A percentile compares a stretch with the other conserved stretches of the same genome.
phyloP scores from a whole-genome alignment of 345 rosid species.

The Eucalyptus tenuipes region DNA sequence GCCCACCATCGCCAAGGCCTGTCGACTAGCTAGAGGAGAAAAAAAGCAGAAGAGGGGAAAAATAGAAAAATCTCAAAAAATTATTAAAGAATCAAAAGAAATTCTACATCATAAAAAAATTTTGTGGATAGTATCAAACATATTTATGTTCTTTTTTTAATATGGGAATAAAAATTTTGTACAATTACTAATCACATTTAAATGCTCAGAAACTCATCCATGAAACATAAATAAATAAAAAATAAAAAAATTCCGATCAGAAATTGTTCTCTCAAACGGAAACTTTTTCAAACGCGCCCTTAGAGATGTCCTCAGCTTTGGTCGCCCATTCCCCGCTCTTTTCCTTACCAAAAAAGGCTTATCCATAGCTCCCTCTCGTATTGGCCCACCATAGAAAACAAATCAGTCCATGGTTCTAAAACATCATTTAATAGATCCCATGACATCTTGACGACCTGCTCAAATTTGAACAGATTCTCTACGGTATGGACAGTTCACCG shows the following conservation, averaged over 20 bases:
- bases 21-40: too few species aligned
- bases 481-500: not conserved
- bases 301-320: not conserved
- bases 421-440: not conserved
- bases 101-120: rapidly evolving
- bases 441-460: not conserved
- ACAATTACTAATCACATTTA: too few species aligned
- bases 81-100: too few species aligned
- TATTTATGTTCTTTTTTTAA: rapidly evolving
- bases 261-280: too few species aligned
- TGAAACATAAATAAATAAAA: too few species aligned
- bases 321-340: not conserved
- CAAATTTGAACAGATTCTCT: not conserved
- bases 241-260: rapidly evolving
- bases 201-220: too few species aligned
- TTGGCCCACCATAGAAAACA: not conserved
- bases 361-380: not conserved
- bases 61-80: too few species aligned
- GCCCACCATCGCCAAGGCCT: rapidly evolving
- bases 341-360: not conserved
- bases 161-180: too few species aligned
- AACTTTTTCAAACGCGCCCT: too few species aligned
- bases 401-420: not conserved
- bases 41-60: too few species aligned
- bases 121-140: too few species aligned